A percentile compares a stretch with the other conserved stretches of the same genome.
phyloP scores from a whole-genome alignment of 140 eudicot species.

The Senecio squalidus region DNA sequence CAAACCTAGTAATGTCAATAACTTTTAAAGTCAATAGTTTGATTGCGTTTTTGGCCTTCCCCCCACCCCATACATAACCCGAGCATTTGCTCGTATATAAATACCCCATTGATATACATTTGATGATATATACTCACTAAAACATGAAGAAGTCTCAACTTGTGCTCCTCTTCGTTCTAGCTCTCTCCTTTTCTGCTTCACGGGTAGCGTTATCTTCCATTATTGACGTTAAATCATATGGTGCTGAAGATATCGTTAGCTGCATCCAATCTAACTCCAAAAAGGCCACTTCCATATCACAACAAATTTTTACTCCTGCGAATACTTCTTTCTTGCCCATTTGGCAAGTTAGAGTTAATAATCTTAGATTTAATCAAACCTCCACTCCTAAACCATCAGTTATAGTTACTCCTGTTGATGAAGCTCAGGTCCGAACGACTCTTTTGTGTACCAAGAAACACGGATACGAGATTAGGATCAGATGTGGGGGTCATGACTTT shows the following conservation, averaged over 20 bases:
- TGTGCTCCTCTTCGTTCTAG: neutral
- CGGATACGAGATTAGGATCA: too few relatives aligned
- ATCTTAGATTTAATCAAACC: neutral
- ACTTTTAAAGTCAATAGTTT: too few relatives aligned
- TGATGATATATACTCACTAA: neutral
- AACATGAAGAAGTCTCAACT: neutral
- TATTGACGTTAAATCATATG: neutral
- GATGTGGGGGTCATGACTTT: too few relatives aligned
- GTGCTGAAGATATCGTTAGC: neutral
- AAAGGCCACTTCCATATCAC: neutral
- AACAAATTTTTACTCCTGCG: neutral
- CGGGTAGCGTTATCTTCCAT: neutral
- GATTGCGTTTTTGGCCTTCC: too few relatives aligned
- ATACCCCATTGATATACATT: neutral
- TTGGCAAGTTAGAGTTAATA: neutral
- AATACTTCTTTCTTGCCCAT: conserved; percentile 5
- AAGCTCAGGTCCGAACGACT: conserved; percentile 1
- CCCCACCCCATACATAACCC: too few relatives aligned
- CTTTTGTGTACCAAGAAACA: too few relatives aligned
- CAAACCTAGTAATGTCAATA: too few relatives aligned
- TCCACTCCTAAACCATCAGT: conserved; percentile 11
- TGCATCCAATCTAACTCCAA: conserved; percentile 3
- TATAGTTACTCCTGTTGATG: conserved; percentile 5
- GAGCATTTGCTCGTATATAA: neutral
- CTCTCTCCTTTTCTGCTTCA: neutral